phyloP scores from a whole-genome alignment of 371 early-diverging fungal species.

The Mucor sp. region DNA sequence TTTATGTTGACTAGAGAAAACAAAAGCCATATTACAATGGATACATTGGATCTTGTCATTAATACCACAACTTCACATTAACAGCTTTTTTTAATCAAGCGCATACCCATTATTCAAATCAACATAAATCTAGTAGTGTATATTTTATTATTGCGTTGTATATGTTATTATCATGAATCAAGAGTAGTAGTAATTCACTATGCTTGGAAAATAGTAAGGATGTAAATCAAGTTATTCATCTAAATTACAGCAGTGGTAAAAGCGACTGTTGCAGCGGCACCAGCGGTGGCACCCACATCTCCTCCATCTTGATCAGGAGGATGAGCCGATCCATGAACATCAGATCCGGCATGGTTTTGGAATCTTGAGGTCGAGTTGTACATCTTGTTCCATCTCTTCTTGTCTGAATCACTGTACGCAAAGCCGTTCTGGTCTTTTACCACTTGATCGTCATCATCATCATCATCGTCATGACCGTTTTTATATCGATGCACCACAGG shows the following conservation, averaged over 20 bases:
- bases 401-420: background rate
- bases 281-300: conserved; percentile 2
- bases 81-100: too few species aligned
- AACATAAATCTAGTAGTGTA: too few species aligned
- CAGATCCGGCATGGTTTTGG: background rate
- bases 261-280: conserved; percentile 23
- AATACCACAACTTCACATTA: too few species aligned
- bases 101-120: too few species aligned
- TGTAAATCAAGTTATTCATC: background rate
- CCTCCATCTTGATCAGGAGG: background rate
- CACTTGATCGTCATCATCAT: background rate
- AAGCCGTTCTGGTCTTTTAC: background rate
- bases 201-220: too few species aligned
- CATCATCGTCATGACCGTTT: background rate
- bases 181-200: too few species aligned
- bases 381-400: background rate
- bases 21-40: too few species aligned
- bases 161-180: too few species aligned
- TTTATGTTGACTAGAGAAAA: too few species aligned
- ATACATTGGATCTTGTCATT: too few species aligned
- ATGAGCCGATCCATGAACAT: background rate
- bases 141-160: too few species aligned
- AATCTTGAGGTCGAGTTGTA: background rate
- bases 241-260: conserved; percentile 15
- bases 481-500: conserved; percentile 24